Base-by-base conservation (phyloP, 2,329 filamentous ascomycete genomes). In the Zelopaecilomyces penicillatus region DNA sequence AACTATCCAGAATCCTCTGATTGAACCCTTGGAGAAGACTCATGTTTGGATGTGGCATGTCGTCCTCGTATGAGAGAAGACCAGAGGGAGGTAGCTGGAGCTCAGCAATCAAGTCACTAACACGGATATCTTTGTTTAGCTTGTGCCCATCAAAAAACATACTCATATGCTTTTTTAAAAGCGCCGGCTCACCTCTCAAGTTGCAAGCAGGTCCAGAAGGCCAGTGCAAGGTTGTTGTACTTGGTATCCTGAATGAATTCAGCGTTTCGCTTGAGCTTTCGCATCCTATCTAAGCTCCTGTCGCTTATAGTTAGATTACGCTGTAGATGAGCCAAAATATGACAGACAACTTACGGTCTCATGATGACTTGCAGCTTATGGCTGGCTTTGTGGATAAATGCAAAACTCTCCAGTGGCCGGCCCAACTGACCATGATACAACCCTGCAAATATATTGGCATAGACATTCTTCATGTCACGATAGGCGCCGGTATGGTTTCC, bases 171-270 rank as follows among this genome's bases (percentile, higher is more conserved):
- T 9, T 12, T 9, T 34, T 9, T 9, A 12, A 34, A 9, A 34
- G 12, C 19, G 19, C 19, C 19, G 19, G 19, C 19, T 19, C 39
- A 87, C 84, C 83, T 95, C 65, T 97, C 91, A 8, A 97, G 73
- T 58, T 97, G 91, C 50, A 96, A 69, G 60, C 87, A 95, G 6
- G 90, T 93, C 91, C 91, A 97, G 57, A 90, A 96, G 0, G 87
- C 84, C 54, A 94, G 75, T 10, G 84, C 71, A 32, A 84, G 71
- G 45, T 83, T 72, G 57, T 89, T 87, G 54, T 65, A 63, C 53
- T 64, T 65, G 46, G 60, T 64, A 34, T 69, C 71, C 34, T 63
- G 65, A 30, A 72, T 64, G 53, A 70, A 54, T 46, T 63, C 51
- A 37, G 54, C 54, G 31, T 63, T 54, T 1, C 56, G 54, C 47